Conservation (phyloP, 352 stramenopile species). For the Phytophthora podocarpi region DNA sequence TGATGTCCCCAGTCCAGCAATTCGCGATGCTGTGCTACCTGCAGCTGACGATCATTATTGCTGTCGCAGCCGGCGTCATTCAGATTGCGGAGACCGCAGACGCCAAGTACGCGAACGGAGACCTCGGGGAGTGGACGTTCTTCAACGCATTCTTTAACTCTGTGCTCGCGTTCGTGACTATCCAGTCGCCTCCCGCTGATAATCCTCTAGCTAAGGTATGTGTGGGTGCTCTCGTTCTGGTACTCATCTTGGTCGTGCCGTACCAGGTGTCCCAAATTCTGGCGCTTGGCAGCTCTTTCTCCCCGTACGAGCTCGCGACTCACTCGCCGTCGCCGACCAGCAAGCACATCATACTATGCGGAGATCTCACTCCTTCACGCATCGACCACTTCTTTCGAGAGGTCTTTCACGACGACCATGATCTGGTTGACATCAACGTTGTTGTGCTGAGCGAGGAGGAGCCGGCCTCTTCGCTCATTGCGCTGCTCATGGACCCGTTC, state of each 20-base stretch:
- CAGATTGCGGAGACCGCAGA: constrained; percentile 83
- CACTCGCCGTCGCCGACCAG: constrained; percentile 60
- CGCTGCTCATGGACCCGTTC: constrained; percentile 86
- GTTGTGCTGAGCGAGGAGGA: constrained; percentile 80
- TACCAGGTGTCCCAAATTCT: constrained; percentile 84
- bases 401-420: constrained; percentile 86
- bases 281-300: constrained; percentile 76
- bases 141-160: constrained; percentile 90
- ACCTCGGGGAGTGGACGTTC: constrained; percentile 81
- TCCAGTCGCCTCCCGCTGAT: constrained; percentile 81
- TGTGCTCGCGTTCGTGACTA: constrained; percentile 84
- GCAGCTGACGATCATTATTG: constrained; percentile 80
- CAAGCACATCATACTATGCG: constrained; percentile 81
- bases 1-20: constrained; percentile 79
- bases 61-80: constrained; percentile 75
- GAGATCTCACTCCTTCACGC: constrained; percentile 76
- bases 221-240: constrained; percentile 75
- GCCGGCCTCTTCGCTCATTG: constrained; percentile 68
- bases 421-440: constrained; percentile 80
- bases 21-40: constrained; percentile 83
- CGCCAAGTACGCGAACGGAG: constrained; percentile 37
- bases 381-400: constrained; percentile 89
- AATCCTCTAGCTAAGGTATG: constrained; percentile 80
- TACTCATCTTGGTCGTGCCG: constrained; percentile 82
- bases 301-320: constrained; percentile 64